Conservation (phyloP, 2,329 filamentous ascomycete genomes). For the Xylariales sp. region DNA sequence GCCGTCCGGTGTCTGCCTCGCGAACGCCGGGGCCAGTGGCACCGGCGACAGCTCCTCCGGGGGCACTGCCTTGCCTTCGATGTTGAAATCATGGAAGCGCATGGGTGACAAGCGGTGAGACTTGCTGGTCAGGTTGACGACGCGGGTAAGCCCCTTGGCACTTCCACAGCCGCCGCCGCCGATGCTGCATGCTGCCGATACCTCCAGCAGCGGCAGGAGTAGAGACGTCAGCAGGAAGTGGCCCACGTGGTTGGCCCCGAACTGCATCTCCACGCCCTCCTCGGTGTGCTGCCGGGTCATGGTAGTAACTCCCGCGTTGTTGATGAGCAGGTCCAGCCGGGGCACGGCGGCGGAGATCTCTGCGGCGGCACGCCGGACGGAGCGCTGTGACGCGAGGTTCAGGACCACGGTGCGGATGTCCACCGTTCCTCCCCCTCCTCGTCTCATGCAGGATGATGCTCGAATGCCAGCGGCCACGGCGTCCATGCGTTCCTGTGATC, state of each 20-base stretch:
- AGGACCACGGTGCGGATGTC: constrained; percentile 28
- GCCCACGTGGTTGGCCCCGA: constrained; percentile 33
- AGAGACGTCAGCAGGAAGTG: constrained; percentile 33
- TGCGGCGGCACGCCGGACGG: constrained; percentile 30
- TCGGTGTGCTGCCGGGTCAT: constrained; percentile 33
- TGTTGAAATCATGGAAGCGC: constrained; percentile 40
- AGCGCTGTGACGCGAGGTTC: constrained; percentile 31
- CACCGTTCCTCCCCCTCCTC: too few relatives aligned
- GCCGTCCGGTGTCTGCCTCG: constrained; percentile 24
- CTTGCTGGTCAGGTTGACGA: constrained; percentile 38
- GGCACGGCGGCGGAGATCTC: constrained; percentile 24
- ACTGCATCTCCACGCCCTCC: constrained; percentile 38
- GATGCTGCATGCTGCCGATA: constrained; percentile 25
- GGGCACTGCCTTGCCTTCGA: constrained; percentile 33
- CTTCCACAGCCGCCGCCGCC: too few relatives aligned
- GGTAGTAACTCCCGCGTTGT: constrained; percentile 35
- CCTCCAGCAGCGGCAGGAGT: constrained; percentile 28
- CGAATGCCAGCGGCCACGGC: constrained; percentile 32
- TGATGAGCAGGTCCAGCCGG: constrained; percentile 35
- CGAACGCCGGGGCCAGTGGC: constrained; percentile 22
- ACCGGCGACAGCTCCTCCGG: constrained; percentile 24
- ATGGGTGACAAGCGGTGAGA: constrained; percentile 36
- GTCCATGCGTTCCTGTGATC: constrained; percentile 36
- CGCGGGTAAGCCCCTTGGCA: too few relatives aligned
- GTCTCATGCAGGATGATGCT: constrained; percentile 22